Base-by-base conservation (phyloP, 2,329 filamentous ascomycete species). In the Pyrenochaeta sp. region DNA sequence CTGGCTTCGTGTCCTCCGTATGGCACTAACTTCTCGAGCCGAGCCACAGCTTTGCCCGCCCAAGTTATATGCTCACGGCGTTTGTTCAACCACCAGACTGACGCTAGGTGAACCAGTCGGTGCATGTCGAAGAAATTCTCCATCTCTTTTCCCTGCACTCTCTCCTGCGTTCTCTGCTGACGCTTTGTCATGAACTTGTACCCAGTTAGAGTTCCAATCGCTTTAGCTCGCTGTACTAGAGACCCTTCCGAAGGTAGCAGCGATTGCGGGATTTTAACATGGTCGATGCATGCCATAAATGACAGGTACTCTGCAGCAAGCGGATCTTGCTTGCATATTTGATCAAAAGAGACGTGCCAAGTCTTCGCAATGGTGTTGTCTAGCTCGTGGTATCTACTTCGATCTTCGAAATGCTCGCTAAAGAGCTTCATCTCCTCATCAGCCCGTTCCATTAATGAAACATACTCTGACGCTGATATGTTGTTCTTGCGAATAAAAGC, bases 311-410 rank as follows among this genome's bases (percentile, higher is more conserved):
- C 58, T 2, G 56, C 57, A 6, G 72, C 72, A n/a, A 71, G 37
- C 9, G 41, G 28, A 44, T 74, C 46, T 10, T 53, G 22, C 14
- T 44, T 39, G 23, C 51, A 55, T 20, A 74, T 73, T 28, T 71
- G 59, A 6, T 68, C 45, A 34, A 74, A 73, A 10, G 69, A 71
- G 21, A 74, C 63, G 3, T 67, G 48, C 69, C 65, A 74, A 15
- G 68, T 74, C 8, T 55, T 67, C 6, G 62, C 61, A 19, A 74
- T 58, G 7, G 71, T 53, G 43, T 68, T 72, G 31, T 63, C 49
- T 7, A 60, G 52, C 7, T 61, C 52, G 4, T 35, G 35, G 40
- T 72, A 68, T 32, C 65, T 59, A 15, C 48, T 44, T 20, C 44
- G 19, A 48, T 73, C 70, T 24, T 62, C 49, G 32, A 72, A 72